Percentiles rank a stretch among this genome's conserved stretches.
These are phyloP conservation scores for Rhizopus microsporus DNA, from an alignment of 371 early-diverging fungal genomes.

Conservation along the genomic window DNA sequence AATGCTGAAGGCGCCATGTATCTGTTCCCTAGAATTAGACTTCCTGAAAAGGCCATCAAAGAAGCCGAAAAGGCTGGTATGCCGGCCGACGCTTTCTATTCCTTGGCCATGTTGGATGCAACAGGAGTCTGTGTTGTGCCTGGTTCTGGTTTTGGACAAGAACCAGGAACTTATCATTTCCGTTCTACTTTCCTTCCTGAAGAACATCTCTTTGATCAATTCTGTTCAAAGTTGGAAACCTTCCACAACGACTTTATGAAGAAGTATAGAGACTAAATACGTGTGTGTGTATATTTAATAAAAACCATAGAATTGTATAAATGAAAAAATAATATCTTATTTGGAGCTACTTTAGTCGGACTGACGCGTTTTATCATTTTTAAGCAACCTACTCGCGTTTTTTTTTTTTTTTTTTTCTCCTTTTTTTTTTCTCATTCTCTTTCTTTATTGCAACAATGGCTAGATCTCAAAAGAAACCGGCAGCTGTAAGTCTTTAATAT, in stretches of 20 bases:
- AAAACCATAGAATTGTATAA: not conserved
- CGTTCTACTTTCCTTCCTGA: slow-evolving; percentile 95
- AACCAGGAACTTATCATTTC: slow-evolving; percentile 91
- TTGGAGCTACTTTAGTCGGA: not conserved
- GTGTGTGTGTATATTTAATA: not conserved
- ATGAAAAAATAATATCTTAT: not conserved
- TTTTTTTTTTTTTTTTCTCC: not conserved
- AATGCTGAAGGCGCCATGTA: slow-evolving; percentile 95
- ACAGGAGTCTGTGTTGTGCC: slow-evolving; percentile 85
- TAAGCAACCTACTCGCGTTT: slow-evolving; percentile 3
- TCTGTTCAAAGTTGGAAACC: slow-evolving; percentile 67
- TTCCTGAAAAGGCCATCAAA: slow-evolving; percentile 77
- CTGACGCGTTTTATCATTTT: not conserved
- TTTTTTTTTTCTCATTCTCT: not conserved
- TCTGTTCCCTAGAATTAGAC: slow-evolving; percentile 82
- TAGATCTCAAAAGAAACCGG: slow-evolving; percentile 4
- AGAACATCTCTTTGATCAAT: slow-evolving; percentile 87
- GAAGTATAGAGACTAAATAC: slow-evolving; percentile 56
- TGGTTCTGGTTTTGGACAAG: slow-evolving; percentile 88
- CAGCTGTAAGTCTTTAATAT: not conserved
- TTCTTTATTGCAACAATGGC: not conserved
- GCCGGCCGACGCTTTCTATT: slow-evolving; percentile 86
- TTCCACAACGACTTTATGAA: slow-evolving; percentile 86
- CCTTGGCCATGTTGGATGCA: slow-evolving; percentile 85
- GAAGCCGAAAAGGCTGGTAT: slow-evolving; percentile 69